Conservation (phyloP, 1,284 basidiomycete species). For the Uromyces viciae-fabae region DNA sequence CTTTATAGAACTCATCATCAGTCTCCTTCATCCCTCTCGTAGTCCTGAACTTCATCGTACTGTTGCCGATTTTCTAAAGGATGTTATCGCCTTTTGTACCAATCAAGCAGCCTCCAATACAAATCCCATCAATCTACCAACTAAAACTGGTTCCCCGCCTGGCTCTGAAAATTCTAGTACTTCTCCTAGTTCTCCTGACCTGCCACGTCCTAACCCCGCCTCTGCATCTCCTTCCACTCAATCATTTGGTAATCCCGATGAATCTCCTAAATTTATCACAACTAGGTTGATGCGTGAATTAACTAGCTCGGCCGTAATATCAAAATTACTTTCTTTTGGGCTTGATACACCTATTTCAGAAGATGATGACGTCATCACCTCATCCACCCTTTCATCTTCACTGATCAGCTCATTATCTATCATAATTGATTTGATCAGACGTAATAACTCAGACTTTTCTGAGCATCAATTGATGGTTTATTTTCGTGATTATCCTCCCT, state of each 20-base stretch:
- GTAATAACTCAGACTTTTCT: conserved; percentile 98
- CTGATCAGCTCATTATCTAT: conserved; percentile 83
- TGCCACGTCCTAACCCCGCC: conserved; percentile 54
- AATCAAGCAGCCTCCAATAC: conserved; percentile 67
- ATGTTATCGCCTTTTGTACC: conserved; percentile 88
- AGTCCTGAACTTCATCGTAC: conserved; percentile 77
- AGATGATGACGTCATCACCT: conserved; percentile 59
- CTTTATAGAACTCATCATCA: conserved; percentile 75
- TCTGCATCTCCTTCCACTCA: conserved; percentile 47
- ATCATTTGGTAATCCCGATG: conserved; percentile 67
- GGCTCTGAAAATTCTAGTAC: neutral
- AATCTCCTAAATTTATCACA: conserved; percentile 74
- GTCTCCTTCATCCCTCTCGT: conserved; percentile 74
- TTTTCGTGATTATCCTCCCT: conserved; percentile 83
- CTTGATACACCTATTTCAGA: conserved; percentile 31
- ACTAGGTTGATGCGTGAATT: conserved; percentile 63
- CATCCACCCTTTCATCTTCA: conserved; percentile 77
- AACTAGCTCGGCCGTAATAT: conserved; percentile 30
- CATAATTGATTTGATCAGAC: conserved; percentile 91
- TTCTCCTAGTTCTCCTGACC: conserved; percentile 16
- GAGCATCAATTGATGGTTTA: conserved; percentile 98
- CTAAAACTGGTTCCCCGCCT: conserved; percentile 39
- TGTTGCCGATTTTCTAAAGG: conserved; percentile 86
- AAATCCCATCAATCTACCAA: conserved; percentile 17
- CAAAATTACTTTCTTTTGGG: conserved; percentile 35